phyloP scores from a whole-genome alignment of 2,329 filamentous ascomycete genomes.

The Claviceps cyperi region DNA sequence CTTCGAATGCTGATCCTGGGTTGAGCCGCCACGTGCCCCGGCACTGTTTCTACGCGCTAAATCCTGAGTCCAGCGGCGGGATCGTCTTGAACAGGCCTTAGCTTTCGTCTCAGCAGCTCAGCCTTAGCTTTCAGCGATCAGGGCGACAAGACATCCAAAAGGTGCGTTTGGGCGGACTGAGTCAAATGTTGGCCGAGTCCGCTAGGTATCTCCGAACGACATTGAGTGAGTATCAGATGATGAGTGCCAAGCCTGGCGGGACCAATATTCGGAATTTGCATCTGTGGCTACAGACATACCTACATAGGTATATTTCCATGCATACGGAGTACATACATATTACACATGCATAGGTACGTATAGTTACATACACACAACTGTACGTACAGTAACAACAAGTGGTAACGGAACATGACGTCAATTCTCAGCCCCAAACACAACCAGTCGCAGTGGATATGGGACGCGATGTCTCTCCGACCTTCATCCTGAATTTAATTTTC shows the following conservation, averaged over 20 bases:
- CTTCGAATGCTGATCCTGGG: background rate
- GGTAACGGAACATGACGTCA: background rate
- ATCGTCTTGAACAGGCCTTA: too few species aligned
- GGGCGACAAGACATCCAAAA: background rate
- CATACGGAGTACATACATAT: too few species aligned
- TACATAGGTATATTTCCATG: background rate
- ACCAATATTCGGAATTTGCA: background rate
- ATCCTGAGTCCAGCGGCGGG: background rate
- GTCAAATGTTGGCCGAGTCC: background rate
- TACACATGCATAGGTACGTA: background rate
- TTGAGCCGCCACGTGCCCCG: background rate
- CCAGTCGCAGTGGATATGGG: background rate
- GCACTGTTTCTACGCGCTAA: background rate
- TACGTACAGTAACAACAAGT: background rate
- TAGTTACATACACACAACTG: too few species aligned
- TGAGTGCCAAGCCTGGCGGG: background rate
- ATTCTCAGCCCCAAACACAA: background rate
- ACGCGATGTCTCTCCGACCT: background rate
- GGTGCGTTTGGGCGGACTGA: background rate
- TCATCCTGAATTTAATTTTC: background rate
- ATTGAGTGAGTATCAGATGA: background rate
- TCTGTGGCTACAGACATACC: background rate
- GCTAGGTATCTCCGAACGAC: background rate
- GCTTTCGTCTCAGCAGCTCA: too few species aligned
- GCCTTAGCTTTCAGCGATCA: background rate